phyloP scores from a whole-genome alignment of 1,139 yeast genomes.

The Waltiozyma sp. region DNA sequence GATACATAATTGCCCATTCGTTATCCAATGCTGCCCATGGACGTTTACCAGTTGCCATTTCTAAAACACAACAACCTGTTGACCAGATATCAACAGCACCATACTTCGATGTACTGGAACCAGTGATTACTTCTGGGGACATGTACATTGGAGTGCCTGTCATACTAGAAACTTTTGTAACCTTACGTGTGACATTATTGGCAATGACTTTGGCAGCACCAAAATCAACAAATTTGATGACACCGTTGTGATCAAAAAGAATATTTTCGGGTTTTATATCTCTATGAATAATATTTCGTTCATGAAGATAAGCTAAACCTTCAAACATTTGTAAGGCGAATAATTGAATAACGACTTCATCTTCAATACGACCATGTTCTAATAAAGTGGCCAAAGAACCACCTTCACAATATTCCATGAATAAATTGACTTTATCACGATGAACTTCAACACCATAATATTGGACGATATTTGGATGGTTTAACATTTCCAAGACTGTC shows the following conservation, averaged over 20 bases:
- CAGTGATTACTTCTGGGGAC: conserved; percentile 96
- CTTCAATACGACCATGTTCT: conserved; percentile 89
- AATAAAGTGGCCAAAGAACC: conserved; percentile 81
- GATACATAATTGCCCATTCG: conserved; percentile 98
- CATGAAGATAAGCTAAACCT: conserved; percentile 90
- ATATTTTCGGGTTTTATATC: conserved; percentile 96
- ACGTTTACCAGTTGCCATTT: conserved; percentile 75
- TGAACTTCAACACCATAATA: conserved; percentile 97
- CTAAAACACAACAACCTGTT: conserved; percentile 68
- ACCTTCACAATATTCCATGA: conserved; percentile 97
- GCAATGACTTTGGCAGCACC: conserved; percentile 93
- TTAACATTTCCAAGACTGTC: conserved; percentile 90
- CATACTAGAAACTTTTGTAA: conserved; percentile 35
- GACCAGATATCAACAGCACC: conserved; percentile 77
- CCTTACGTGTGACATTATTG: conserved; percentile 26
- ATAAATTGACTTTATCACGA: conserved; percentile 86
- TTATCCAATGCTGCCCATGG: conserved; percentile 92
- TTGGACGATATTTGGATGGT: conserved; percentile 93
- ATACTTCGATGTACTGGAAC: conserved; percentile 61
- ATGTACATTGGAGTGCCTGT: conserved; percentile 99
- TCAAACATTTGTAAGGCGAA: conserved; percentile 90
- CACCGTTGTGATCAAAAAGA: conserved; percentile 82
- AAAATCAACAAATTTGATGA: conserved; percentile 89
- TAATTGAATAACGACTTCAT: conserved; percentile 85
- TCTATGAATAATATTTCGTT: conserved; percentile 91